Conservation (phyloP, 495 filamentous ascomycete genomes). For the Letharia lupina region DNA sequence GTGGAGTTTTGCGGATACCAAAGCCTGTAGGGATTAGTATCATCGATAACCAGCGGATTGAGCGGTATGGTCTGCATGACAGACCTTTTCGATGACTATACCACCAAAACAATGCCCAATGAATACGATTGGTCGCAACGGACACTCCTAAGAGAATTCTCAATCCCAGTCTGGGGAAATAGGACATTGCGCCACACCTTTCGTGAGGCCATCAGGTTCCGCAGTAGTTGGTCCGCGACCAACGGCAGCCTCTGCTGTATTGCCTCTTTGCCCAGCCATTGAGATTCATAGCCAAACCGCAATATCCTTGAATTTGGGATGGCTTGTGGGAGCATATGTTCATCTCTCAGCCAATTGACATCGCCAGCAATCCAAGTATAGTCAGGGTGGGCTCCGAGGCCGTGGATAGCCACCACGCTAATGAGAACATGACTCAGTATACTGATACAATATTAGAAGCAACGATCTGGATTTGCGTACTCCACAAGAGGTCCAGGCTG, state of each 20-base stretch:
- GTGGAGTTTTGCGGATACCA: constrained; percentile 1
- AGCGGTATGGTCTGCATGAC: no score
- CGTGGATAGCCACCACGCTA: constrained; percentile 7
- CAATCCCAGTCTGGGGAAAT: neutral
- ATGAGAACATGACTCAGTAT: no score
- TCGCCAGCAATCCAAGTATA: neutral
- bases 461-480: neutral
- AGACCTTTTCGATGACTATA: neutral
- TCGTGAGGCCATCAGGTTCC: neutral
- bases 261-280: constrained; percentile 6
- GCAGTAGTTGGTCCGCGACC: constrained; percentile 7
- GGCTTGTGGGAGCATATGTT: constrained; percentile 25
- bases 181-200: neutral
- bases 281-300: constrained; percentile 27
- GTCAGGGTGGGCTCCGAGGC: constrained; percentile 3
- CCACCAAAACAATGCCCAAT: constrained; percentile 13
- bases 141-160: neutral
- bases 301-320: constrained; percentile 26
- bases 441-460: no score
- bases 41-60: no score
- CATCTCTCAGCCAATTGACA: constrained; percentile 28
- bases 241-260: neutral
- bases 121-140: constrained; percentile 7
- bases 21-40: neutral
- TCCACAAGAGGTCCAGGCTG: neutral